Conservation (phyloP, 352 stramenopile species). For the Pythium dissotocum region DNA sequence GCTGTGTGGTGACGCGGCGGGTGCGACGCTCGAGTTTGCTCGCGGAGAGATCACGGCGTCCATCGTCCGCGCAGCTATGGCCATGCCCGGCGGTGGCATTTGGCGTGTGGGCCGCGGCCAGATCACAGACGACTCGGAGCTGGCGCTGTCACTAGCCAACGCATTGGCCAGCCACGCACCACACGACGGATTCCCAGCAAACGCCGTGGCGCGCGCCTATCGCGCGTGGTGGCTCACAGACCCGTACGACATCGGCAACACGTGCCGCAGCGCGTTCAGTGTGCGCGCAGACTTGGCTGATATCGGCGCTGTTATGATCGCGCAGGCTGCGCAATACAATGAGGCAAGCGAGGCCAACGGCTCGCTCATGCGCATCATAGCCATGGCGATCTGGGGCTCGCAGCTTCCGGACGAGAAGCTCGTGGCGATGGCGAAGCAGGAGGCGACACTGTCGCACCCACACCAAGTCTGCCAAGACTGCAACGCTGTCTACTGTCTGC, state of each 20-base stretch:
- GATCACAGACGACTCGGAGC: constrained; percentile 68
- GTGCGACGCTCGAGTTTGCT: constrained; percentile 56
- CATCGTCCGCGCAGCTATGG: constrained; percentile 36
- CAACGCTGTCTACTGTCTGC: constrained; percentile 59
- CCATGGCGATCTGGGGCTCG: constrained; percentile 44
- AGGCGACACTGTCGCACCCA: constrained; percentile 54
- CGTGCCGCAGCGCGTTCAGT: constrained; percentile 44
- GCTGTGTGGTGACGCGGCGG: constrained; percentile 51
- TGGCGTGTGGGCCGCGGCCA: constrained; percentile 44
- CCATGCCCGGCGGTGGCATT: constrained; percentile 53
- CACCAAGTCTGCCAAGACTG: constrained; percentile 56
- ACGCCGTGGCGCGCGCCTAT: constrained; percentile 44
- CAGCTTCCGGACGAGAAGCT: constrained; percentile 33
- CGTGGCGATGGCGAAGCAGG: constrained; percentile 31
- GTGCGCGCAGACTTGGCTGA: constrained; percentile 12
- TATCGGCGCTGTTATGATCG: constrained; percentile 32
- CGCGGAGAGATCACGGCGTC: constrained; percentile 27
- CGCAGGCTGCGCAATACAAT: constrained; percentile 27
- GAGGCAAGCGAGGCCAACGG: constrained; percentile 51
- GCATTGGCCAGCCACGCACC: constrained; percentile 31
- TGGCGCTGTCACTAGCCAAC: constrained; percentile 45
- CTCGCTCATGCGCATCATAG: constrained; percentile 52
- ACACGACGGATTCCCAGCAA: constrained; percentile 34
- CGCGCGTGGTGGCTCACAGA: constrained; percentile 35
- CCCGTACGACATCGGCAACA: constrained; percentile 59